phyloP scores from a whole-genome alignment of 495 filamentous ascomycete species.

The Xylaria castorea region DNA sequence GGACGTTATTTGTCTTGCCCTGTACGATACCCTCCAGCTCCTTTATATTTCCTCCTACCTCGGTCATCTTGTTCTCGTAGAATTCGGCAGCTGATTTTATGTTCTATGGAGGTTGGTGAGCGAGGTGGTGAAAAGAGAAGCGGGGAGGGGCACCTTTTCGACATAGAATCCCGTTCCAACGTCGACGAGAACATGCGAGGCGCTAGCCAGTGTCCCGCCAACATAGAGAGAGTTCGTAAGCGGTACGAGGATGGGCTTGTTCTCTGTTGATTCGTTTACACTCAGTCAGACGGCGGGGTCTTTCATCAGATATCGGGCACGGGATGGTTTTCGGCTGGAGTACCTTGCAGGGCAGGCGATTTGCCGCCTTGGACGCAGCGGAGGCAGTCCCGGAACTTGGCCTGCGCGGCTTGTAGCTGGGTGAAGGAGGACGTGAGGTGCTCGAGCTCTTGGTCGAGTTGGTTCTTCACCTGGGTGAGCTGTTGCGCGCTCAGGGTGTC shows the following conservation, averaged over 20 bases:
- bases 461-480: conserved; percentile 78
- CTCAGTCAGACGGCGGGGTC: not conserved
- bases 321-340: not conserved
- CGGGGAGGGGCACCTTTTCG: conserved; percentile 71
- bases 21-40: conserved; percentile 88
- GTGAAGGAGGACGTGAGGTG: conserved; percentile 88
- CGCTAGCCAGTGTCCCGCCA: conserved; percentile 76
- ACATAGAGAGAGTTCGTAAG: conserved; percentile 94
- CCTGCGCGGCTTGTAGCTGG: conserved; percentile 86
- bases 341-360: conserved; percentile 46
- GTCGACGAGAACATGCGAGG: conserved; percentile 87
- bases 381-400: conserved; percentile 91
- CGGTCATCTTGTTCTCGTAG: conserved; percentile 84
- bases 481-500: conserved; percentile 58
- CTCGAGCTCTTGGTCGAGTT: conserved; percentile 92
- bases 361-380: conserved; percentile 67
- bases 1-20: conserved; percentile 81
- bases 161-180: conserved; percentile 97
- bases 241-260: conserved; percentile 81
- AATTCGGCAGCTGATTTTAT: conserved; percentile 80
- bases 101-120: conserved; percentile 50
- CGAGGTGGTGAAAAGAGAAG: not conserved
- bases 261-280: conserved; percentile 35
- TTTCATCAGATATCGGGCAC: not conserved
- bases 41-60: conserved; percentile 76